These are phyloP conservation scores for Pichiaceae sp. DNA, from an alignment of 1,139 yeast genomes.

Conservation along the genomic window DNA sequence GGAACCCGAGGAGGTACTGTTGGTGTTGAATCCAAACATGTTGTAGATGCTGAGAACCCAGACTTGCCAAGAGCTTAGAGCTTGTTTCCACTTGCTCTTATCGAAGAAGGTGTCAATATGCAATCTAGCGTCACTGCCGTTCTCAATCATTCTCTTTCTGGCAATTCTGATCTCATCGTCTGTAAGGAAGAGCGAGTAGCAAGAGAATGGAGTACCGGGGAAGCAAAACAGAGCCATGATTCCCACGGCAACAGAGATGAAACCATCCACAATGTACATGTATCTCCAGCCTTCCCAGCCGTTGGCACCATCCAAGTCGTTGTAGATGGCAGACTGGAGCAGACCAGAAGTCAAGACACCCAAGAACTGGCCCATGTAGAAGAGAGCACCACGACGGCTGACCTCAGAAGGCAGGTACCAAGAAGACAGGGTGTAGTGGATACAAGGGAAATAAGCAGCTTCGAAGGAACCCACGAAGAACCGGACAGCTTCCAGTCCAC, in stretches of 20 bases:
- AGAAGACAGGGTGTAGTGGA: constrained; percentile 52
- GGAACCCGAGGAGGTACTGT: constrained; percentile 41
- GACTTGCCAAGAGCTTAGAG: constrained; percentile 43
- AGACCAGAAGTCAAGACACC: constrained; percentile 58
- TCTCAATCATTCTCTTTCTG: constrained; percentile 39
- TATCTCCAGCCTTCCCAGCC: constrained; percentile 49
- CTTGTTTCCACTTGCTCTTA: constrained; percentile 35
- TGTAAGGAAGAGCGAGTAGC: constrained; percentile 43
- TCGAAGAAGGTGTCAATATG: constrained; percentile 23
- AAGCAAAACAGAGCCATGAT: constrained; percentile 46
- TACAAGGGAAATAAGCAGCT: constrained; percentile 33
- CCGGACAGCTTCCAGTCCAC: constrained; percentile 43
- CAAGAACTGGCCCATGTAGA: constrained; percentile 50
- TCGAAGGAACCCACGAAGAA: constrained; percentile 51
- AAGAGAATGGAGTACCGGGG: constrained; percentile 63
- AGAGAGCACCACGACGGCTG: constrained; percentile 51
- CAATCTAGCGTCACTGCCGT: constrained; percentile 22
- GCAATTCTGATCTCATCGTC: constrained; percentile 61
- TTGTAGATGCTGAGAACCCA: constrained; percentile 35
- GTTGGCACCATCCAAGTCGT: constrained; percentile 34
- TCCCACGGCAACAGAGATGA: constrained; percentile 47
- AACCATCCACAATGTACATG: constrained; percentile 56
- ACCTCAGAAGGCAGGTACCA: constrained; percentile 56
- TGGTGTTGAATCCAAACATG: constrained; percentile 32
- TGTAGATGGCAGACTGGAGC: constrained; percentile 35